Base-by-base conservation (phyloP, 768 basidiomycete genomes). In the Phaffia tasmanica region DNA sequence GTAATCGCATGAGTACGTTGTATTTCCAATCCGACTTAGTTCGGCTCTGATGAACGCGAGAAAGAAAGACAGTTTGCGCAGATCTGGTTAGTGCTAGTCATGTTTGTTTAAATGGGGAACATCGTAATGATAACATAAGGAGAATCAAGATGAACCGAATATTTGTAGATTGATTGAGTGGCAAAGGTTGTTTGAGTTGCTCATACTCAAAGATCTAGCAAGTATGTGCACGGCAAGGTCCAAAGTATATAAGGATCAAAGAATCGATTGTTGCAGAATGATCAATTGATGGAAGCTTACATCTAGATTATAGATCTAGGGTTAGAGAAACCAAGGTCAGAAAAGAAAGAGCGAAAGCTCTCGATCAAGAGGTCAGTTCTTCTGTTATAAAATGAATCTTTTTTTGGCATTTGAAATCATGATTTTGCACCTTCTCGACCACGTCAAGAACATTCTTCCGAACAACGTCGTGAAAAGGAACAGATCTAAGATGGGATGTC, bases 361-460 rank as follows among this genome's bases (percentile, higher is more conserved):
- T 14, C 46, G 15, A 16, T 30, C 51, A 27, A 51, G 35, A n/a
- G 4, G 23, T 6, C n/a, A 15, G 11, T 29, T 46, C 29, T 59
- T 30, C 58, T 19, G n/a, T 19, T 2, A 3, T 21, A 21, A 21
- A 21, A 32, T n/a, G n/a, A n/a, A n/a, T n/a, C n/a, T n/a, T n/a
- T n/a, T n/a, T n/a, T n/a, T n/a, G n/a, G n/a, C n/a, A n/a, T n/a
- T n/a, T n/a, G n/a, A n/a, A n/a, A n/a, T n/a, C n/a, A n/a, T n/a
- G n/a, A n/a, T 21, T 7, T 50, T 55, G n/a, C 23, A 65, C 57
- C 57, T 59, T 59, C 18, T 21, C 25, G 7, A 65, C 14, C n/a
- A 58, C 64, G 23, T 65, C 64, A 18, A 65, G 57, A 15, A 56
- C 29, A 50, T 65, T 65, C n/a, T 46, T 49, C 11, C 55, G 57